Conservation (phyloP, 805 yeast genomes). For the Blastobotrys peoriensis region DNA sequence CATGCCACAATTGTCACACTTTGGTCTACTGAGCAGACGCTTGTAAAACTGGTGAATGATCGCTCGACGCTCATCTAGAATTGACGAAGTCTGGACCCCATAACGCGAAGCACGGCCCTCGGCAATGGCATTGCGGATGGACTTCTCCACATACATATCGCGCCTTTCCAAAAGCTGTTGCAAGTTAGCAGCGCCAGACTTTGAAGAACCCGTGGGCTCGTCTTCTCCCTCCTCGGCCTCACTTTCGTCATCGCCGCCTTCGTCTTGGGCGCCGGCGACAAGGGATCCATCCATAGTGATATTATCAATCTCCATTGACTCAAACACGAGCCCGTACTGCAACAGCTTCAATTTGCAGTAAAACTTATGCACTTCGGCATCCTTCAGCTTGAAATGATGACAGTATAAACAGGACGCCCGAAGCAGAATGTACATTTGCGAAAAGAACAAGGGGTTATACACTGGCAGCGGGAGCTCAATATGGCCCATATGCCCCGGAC, state of each 20-base stretch:
- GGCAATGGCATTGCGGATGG: constrained; percentile 65
- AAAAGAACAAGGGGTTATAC: constrained; percentile 90
- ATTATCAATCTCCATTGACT: constrained; percentile 66
- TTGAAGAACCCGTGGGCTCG: constrained; percentile 11
- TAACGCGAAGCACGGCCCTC: constrained; percentile 63
- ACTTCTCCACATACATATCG: constrained; percentile 60
- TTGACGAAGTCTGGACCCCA: constrained; percentile 78
- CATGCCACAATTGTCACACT: constrained; percentile 96
- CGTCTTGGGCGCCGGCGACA: constrained; percentile 32
- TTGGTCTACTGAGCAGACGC: constrained; percentile 65
- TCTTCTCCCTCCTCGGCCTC: constrained; percentile 31
- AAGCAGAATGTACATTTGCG: constrained; percentile 78
- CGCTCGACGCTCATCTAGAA: constrained; percentile 78
- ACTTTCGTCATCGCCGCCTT: constrained; percentile 38
- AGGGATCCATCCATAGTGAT: constrained; percentile 33
- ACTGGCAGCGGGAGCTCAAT: constrained; percentile 94
- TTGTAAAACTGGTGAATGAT: constrained; percentile 66
- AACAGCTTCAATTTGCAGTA: constrained; percentile 73
- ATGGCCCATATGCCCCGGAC: constrained; percentile 99
- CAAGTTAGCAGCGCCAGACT: constrained; percentile 29
- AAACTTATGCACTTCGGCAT: constrained; percentile 65
- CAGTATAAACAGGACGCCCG: constrained; percentile 87
- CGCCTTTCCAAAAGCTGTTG: constrained; percentile 53
- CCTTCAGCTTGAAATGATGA: constrained; percentile 70
- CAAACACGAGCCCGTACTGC: constrained; percentile 84